A percentile compares a stretch with the other conserved stretches of the same genome.
Conservation (phyloP, 441 rosid genomes). For the Rhodomyrtus psidioides region DNA sequence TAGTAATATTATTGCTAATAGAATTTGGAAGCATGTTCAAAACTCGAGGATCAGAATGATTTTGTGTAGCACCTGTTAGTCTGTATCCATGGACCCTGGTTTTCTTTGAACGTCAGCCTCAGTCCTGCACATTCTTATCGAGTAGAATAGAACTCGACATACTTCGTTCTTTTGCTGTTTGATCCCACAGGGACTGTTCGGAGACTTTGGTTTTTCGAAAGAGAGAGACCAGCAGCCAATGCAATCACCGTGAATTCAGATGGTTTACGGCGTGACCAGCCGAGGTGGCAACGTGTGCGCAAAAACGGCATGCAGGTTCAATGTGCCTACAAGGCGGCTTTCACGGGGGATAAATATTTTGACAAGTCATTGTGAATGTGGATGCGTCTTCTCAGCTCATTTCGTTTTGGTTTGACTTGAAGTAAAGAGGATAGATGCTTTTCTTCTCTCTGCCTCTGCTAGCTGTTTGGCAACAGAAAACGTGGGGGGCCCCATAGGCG, state of each 20-base stretch:
- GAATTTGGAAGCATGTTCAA: background rate
- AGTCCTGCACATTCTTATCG: background rate
- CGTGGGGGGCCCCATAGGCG: background rate
- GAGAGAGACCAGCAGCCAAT: conserved; percentile 9
- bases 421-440: background rate
- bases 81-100: background rate
- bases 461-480: background rate
- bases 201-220: conserved; percentile 47
- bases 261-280: background rate
- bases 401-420: background rate
- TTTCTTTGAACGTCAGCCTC: background rate
- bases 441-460: background rate
- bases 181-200: conserved; percentile 46
- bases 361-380: background rate
- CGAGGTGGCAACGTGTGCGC: background rate
- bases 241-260: background rate
- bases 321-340: background rate
- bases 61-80: background rate
- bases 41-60: background rate
- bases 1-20: background rate
- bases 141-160: background rate
- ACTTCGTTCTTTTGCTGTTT: background rate
- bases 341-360: background rate
- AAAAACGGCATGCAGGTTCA: background rate
- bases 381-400: background rate